Base-by-base conservation (phyloP, 768 basidiomycete species). In the Russula virescens region DNA sequence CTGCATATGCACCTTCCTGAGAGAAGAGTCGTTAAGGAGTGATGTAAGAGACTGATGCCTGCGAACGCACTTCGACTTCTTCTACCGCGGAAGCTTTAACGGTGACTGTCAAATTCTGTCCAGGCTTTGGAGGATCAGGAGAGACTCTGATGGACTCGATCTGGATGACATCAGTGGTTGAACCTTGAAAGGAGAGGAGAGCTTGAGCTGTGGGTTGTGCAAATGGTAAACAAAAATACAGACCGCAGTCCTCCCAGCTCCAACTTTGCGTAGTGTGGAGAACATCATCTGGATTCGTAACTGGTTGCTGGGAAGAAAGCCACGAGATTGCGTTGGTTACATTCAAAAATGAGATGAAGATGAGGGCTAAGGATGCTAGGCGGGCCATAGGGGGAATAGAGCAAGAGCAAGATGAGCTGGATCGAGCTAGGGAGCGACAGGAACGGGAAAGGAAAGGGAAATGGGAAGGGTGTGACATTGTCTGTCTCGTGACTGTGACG, bases 91-190 rank as follows among this genome's bases (percentile, higher is more conserved):
- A 70, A 3, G 86, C 96, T 7, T 77, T 77, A 19, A 89, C 95
- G 5, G 75, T 87, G 65, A 99, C 87, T n/a, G 92, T 95, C 69
- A 99, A 75, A 68, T 93, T 81, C 70, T 91, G 68, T 5, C 97
- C 97, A 5, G 94, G 91, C 68, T 84, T 72, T 1, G 97, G 97
- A 35, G 96, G 95, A 70, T 98, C 92, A 0, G 97, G 97, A 18
- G 76, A 80, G 43, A 98, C 78, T 2, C 71, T 60, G 60, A 98
- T 86, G n/a, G 83, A 86, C 21, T 89, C 69, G 57, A 98, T 76
- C 67, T 87, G 80, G 61, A 92, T 72, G 5, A 76, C 65, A 63
- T 87, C 80, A 0, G 64, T 60, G 3, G 72, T 52, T 8, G 51
- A 18, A 35, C 88, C 86, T 89, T 72, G 58, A 7, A 46, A 40